Base-by-base conservation (phyloP, 2,329 filamentous ascomycete genomes). In the Leptographium wingfieldii region DNA sequence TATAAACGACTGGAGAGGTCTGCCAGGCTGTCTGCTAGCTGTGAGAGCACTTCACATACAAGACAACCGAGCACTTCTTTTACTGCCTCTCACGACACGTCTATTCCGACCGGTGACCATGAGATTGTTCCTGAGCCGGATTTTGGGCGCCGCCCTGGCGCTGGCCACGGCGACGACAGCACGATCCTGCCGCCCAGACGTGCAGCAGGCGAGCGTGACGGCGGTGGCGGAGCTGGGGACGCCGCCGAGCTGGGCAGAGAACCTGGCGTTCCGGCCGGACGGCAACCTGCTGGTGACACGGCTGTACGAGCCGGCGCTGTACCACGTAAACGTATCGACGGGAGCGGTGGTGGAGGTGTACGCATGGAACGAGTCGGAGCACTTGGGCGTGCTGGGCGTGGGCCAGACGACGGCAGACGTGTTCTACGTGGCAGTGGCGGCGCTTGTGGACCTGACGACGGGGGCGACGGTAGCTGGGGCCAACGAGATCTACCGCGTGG, bases 201-300 rank as follows among this genome's bases (percentile, higher is more conserved):
- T 49, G 19, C 19, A 3, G 46, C 46, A 49, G 46, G 46, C 46
- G 16, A n/a, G 3, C 1, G 46, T 49, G 19, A 49, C 46, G 5
- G 46, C 6, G 46, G 46, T 49, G 19, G 46, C 46, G 46, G 46
- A 25, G 46, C n/a, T 49, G n/a, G 46, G 46, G 46, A 49, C 46
- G 46, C n/a, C 22, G n/a, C 46, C 46, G n/a, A 55, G 55, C 51
- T 60, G 59, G 40, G 56, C 35, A n/a, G 73, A 75, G 61, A 75
- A 75, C 58, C 64, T 75, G 29, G 70, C 68, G 10, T 60, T 72
- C 3, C 70, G 69, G 25, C 57, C 66, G n/a, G 73, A 73, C 54
- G 71, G 70, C 16, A 66, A 70, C 31, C 62, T 74, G n/a, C 67
- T 74, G 35, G 67, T 70, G n/a, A 64, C 67, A 16, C 61, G 69